Percentiles rank a stretch among this genome's conserved stretches.
Evolutionary conservation across 140 eudicot species (phyloP).

Genomic region (Anethum foeniculum): DNA sequence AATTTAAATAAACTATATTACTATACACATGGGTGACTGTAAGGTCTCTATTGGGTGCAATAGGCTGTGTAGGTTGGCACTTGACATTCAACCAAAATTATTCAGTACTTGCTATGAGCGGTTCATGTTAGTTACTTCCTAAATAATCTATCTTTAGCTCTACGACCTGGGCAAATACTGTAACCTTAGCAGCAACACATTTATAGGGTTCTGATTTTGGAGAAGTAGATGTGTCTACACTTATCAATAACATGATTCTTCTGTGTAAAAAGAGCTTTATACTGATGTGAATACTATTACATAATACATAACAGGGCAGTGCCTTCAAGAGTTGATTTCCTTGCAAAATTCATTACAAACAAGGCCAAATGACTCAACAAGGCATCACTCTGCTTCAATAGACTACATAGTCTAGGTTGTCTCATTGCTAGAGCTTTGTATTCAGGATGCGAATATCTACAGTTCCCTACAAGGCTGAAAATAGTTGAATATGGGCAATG

Average conservation of each 20-base stretch:
- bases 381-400: not conserved
- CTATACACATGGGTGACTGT: not conserved
- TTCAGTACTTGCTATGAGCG: not conserved
- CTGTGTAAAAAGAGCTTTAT: not conserved
- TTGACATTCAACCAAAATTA: not conserved
- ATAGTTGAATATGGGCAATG: not conserved
- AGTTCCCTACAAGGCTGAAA: not conserved
- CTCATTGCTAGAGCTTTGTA: not conserved
- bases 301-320: not conserved
- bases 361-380: not conserved
- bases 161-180: not conserved
- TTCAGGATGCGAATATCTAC: not conserved
- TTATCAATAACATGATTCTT: not conserved
- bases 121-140: not conserved
- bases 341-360: not conserved
- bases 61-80: not conserved
- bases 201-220: not conserved
- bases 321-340: not conserved
- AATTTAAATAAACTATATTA: not conserved
- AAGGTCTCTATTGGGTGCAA: not conserved
- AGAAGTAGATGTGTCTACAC: not conserved
- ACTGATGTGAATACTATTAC: not conserved
- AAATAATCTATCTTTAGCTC: not conserved
- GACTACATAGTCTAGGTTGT: not conserved
- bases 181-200: not conserved